A percentile compares a stretch with the other conserved stretches of the same genome.
Conservation (phyloP, 2,329 filamentous ascomycete species). For the Aquanectria penicillioides region DNA sequence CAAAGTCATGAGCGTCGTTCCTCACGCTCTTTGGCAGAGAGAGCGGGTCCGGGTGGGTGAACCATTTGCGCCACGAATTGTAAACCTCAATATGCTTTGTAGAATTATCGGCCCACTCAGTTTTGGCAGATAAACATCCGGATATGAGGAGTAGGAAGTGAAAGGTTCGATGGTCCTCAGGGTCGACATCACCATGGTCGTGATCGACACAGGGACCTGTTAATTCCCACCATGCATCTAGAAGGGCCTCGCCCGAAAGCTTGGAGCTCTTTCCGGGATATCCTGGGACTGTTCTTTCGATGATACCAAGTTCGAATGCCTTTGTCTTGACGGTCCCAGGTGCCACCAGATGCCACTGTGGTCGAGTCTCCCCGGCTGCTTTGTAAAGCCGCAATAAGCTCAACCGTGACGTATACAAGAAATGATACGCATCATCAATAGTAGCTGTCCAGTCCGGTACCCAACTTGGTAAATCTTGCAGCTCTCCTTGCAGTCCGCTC, state of each 20-base stretch:
- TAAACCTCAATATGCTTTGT: not conserved
- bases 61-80: slow-evolving; percentile 9
- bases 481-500: not conserved
- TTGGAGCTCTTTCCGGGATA: not conserved
- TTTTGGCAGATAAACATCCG: not conserved
- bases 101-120: not conserved
- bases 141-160: not conserved
- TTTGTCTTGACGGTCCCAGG: not conserved
- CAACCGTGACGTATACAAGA: slow-evolving; percentile 3
- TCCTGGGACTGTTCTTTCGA: not conserved
- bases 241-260: not conserved
- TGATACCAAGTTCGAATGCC: not conserved
- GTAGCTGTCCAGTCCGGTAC: slow-evolving; percentile 19
- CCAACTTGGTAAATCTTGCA: slow-evolving; percentile 7
- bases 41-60: not conserved
- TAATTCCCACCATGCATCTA: not conserved
- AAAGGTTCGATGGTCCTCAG: not conserved
- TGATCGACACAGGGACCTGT: too few relatives aligned
- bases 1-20: not conserved
- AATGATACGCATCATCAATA: slow-evolving; percentile 13
- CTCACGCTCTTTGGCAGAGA: not conserved
- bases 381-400: not conserved
- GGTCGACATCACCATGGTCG: not conserved
- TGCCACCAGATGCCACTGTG: not conserved
- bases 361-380: not conserved